Evolutionary conservation across 139 green algal genomes (phyloP).

Genomic region (Chlorella sp.): DNA sequence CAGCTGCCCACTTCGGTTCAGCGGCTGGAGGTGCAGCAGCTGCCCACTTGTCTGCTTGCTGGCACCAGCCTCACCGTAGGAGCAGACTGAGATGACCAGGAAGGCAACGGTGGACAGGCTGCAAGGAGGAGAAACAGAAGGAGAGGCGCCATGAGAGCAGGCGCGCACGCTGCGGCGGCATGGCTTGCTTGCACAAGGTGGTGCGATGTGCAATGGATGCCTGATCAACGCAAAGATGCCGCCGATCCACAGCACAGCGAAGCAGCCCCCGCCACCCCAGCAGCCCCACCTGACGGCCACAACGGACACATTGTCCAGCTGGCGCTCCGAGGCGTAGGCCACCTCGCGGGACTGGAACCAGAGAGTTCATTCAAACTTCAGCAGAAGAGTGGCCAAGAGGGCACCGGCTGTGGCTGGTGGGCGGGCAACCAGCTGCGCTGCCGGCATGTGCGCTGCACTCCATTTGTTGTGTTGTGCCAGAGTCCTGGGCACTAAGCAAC

Average conservation of each 20-base stretch:
- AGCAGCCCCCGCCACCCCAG: not conserved
- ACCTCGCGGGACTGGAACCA: slow-evolving; percentile 21
- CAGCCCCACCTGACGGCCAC: slow-evolving; percentile 4
- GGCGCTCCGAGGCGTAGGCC: slow-evolving; percentile 2
- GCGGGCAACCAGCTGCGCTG: not conserved
- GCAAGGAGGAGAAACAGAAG: not conserved
- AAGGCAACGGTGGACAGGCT: slow-evolving; percentile 14
- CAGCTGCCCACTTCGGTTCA: too few relatives aligned
- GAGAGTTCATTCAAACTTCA: too few relatives aligned
- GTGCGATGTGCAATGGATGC: not conserved
- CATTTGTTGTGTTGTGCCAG: too few relatives aligned
- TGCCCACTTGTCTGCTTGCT: too few relatives aligned
- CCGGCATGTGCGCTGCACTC: not conserved
- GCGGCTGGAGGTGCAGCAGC: too few relatives aligned
- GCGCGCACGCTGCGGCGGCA: not conserved
- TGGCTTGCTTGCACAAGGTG: not conserved
- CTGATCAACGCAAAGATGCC: not conserved
- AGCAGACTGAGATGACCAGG: slow-evolving; percentile 43
- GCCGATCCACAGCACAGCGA: not conserved
- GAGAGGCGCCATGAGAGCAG: not conserved
- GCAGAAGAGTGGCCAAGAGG: not conserved
- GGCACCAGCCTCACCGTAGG: slow-evolving; percentile 23
- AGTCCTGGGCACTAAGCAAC: too few relatives aligned
- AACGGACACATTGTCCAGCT: slow-evolving; percentile 14
- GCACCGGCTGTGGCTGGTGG: not conserved